phyloP scores from a whole-genome alignment of 176 grass and related monocot genomes.

The Coix lacrymajobi region DNA sequence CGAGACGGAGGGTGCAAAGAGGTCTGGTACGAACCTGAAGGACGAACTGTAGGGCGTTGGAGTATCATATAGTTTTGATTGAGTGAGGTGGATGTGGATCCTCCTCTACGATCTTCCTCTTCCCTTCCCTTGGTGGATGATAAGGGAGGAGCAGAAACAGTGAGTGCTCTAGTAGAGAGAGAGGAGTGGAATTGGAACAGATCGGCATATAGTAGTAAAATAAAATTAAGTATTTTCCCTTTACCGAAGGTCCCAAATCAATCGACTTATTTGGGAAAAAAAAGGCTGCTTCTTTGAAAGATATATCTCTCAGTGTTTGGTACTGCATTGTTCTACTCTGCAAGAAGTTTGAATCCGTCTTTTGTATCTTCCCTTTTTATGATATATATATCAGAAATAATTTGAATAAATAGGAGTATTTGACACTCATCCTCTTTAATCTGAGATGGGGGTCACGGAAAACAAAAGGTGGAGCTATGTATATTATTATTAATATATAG shows the following conservation, averaged over 20 bases:
- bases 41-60: constrained; percentile 67
- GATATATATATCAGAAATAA: too few species aligned
- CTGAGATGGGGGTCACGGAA: background rate
- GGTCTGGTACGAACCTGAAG: constrained; percentile 30
- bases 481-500: background rate
- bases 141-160: background rate
- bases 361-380: too few species aligned
- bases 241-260: too few species aligned
- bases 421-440: too few species aligned
- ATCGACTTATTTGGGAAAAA: too few species aligned
- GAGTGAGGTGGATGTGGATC: background rate
- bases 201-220: background rate
- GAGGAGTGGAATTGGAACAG: background rate
- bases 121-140: background rate
- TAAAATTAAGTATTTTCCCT: too few species aligned
- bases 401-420: too few species aligned
- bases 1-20: background rate
- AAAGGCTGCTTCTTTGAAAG: too few species aligned
- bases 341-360: too few species aligned
- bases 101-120: background rate
- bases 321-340: too few species aligned
- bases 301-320: too few species aligned
- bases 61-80: background rate
- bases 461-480: background rate
- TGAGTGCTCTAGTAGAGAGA: background rate